phyloP scores from a whole-genome alignment of 345 rosid genomes.

The Ricinus communis region DNA sequence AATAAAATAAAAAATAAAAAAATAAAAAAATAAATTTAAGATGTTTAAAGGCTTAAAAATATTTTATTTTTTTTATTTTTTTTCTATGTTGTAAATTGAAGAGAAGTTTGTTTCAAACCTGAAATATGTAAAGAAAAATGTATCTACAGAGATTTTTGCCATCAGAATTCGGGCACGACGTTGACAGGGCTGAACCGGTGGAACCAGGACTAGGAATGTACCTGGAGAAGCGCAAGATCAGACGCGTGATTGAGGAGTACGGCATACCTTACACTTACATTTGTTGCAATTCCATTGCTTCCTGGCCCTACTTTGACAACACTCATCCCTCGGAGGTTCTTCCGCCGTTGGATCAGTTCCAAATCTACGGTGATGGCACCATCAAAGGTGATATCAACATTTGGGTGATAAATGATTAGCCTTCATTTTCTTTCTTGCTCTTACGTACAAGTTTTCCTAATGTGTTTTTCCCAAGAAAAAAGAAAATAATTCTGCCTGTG shows the following conservation, averaged over 20 bases:
- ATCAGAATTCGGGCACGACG: slow-evolving; percentile 76
- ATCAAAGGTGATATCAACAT: slow-evolving; percentile 47
- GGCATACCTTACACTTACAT: slow-evolving; percentile 56
- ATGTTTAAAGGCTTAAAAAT: neutral
- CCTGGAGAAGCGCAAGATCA: slow-evolving; percentile 44
- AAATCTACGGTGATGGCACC: slow-evolving; percentile 67
- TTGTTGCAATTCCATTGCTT: slow-evolving; percentile 75
- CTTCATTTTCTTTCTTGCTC: too few relatives aligned
- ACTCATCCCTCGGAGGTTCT: slow-evolving; percentile 57
- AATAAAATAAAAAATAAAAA: too few relatives aligned
- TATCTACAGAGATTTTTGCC: slow-evolving; percentile 60
- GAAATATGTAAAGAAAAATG: too few relatives aligned
- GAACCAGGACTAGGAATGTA: slow-evolving; percentile 62
- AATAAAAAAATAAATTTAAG: too few relatives aligned
- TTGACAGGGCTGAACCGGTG: slow-evolving; percentile 60
- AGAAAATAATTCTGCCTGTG: too few relatives aligned
- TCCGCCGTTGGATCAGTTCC: slow-evolving; percentile 62
- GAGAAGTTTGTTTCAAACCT: too few relatives aligned
- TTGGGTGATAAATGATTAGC: neutral
- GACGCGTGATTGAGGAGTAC: slow-evolving; percentile 43
- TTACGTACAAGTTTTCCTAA: too few relatives aligned
- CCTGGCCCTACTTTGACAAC: slow-evolving; percentile 74
- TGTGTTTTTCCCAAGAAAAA: too few relatives aligned
- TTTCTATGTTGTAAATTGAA: too few relatives aligned
- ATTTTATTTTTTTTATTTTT: neutral